Base-by-base conservation (phyloP, 257 asterid genomes). In the Nicotiana attenuata region DNA sequence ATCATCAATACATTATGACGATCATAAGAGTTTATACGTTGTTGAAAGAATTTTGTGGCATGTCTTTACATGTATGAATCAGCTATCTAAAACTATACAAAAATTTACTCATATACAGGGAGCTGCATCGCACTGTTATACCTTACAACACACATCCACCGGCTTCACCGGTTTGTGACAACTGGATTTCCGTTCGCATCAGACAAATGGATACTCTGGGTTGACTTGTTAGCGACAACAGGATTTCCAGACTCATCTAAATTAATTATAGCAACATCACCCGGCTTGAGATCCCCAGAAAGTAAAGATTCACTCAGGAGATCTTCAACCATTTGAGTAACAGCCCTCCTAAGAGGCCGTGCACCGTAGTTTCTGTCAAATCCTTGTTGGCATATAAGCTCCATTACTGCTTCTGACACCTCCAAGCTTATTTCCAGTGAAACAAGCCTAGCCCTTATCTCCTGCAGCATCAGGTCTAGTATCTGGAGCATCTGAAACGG, bases 351-450 rank as follows among this genome's bases (percentile, higher is more conserved):
- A 15, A 96, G 95, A 33, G 99, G 97, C 47, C 98, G 95, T 9
- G 99, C 99, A 0, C 99, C 99, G 67, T 96, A 96, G 75, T 92
- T 91, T 86, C 93, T 89, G 86, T 96, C 99, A 22, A 89, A 96
- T 10, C 99, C 99, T 84, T 93, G 97, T 82, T 90, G 78, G 86
- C 99, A 96, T 75, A 96, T 87, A 24, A 93, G 83, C 65, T 94
- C 97, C 91, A 87, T 85, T 41, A 88, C 82, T 22, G 97, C 87
- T 81, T 92, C 92, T n/a, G 99, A 94, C 59, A 96, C 93, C 92
- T 96, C 97, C 87, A 96, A 84, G 52, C 91, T 85, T 28, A 96
- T 87, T 66, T 97, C 98, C 64, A 89, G 63, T 11, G 92, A 83
- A 79, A 69, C 56, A 17, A 94, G 98, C 81, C 99, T 95, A 59